These are phyloP conservation scores for Candida schatavii DNA, from an alignment of 805 yeast species.

Conservation along the genomic window DNA sequence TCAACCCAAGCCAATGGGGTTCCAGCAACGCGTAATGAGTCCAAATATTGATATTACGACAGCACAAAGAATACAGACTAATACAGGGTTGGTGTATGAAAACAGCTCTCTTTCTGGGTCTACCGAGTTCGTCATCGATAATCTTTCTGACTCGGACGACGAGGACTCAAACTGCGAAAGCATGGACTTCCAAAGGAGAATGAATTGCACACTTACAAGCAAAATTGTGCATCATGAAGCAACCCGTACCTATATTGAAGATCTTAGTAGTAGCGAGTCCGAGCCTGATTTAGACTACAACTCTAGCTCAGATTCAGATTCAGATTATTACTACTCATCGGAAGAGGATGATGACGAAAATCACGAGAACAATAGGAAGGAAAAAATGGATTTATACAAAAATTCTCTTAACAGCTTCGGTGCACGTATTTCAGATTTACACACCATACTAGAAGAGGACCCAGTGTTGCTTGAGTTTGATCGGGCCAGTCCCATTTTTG, in stretches of 20 bases:
- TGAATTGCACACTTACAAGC: slow-evolving; percentile 13
- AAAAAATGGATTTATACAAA: not conserved
- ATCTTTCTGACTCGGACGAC: slow-evolving; percentile 15
- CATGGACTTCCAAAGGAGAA: slow-evolving; percentile 9
- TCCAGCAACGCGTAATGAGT: too few species aligned
- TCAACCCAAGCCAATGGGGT: not conserved
- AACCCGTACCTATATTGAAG: not conserved
- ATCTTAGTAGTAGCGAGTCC: slow-evolving; percentile 13
- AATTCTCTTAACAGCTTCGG: not conserved
- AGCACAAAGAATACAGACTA: not conserved
- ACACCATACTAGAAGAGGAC: not conserved
- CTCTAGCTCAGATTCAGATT: slow-evolving; percentile 13
- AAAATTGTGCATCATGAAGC: slow-evolving; percentile 39
- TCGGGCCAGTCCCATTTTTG: not conserved
- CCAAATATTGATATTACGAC: not conserved
- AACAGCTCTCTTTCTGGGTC: slow-evolving; percentile 14
- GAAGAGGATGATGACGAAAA: slow-evolving; percentile 9
- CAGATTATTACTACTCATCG: slow-evolving; percentile 18
- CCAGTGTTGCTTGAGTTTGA: not conserved
- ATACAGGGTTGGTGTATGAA: slow-evolving; percentile 1
- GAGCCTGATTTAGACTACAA: slow-evolving; percentile 19
- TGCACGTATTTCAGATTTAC: not conserved
- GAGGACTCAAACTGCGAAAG: slow-evolving; percentile 10
- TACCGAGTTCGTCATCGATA: slow-evolving; percentile 6
- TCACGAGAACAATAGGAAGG: not conserved